Base-by-base conservation (phyloP, 148 eudicot genomes). In the Polygonum maritimum region DNA sequence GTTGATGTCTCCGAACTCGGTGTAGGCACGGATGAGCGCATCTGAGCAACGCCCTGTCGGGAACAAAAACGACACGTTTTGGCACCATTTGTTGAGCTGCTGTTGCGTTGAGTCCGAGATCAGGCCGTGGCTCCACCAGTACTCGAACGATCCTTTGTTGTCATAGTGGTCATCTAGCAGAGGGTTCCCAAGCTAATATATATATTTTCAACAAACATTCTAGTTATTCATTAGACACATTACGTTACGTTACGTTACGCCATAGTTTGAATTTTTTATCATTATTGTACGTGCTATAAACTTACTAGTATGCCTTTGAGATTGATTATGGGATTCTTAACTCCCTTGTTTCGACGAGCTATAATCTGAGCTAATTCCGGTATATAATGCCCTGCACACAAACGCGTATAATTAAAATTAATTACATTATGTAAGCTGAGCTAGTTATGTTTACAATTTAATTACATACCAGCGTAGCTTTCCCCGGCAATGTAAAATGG, bases 91-190 rank as follows among this genome's bases (percentile, higher is more conserved):
- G 44, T 83, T 83, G 72, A 86, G 78, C 74, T 80, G 75, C 35
- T 76, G 71, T 74, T 82, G 80, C 4, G 82, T 79, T 22, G 80
- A 5, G 40, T 77, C 77, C 10, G 89, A 84, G 26, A 84, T 84
- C 73, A 86, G 55, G 14, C 89, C 89, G 71, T 86, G 89, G 78
- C 82, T 84, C 81, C 62, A 84, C 89, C 89, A 86, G 47, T 80
- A 82, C 81, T 84, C 87, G 70, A 82, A 84, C 57, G 87, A 73
- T 3, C 89, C 87, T 47, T 65, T 39, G 63, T 82, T 84, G 75
- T 84, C 80, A 10, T 76, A 69, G 72, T 80, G 75, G 69, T 80
- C 82, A 69, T 84, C 89, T 58, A 84, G 49, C 16, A 82, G 69
- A 4, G 87, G 84, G 58, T 86, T 86, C n/a, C 89, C 89, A 4